Evolutionary conservation across 371 early-diverging fungal genomes (phyloP), one percentile per base, ranked within the genome.

Genomic region (Lichtheimia ornata): DNA sequence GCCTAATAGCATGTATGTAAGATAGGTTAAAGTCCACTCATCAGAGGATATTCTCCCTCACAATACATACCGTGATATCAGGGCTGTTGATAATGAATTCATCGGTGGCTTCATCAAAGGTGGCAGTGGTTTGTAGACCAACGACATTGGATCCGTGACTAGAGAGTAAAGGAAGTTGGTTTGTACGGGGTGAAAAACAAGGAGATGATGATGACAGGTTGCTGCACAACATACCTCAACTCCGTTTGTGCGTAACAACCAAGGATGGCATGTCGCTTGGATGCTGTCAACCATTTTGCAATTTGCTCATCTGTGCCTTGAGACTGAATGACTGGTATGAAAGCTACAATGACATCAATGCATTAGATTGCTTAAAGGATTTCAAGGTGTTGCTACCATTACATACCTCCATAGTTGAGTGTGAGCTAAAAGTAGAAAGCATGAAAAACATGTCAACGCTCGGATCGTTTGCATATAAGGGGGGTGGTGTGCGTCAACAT

Each of bases 181-280:
- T 47, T n/a, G 24, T 5, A 15, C 13, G 27, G 42, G 22, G 20
- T 50, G 12, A 49, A 43, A n/a, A 28, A 20, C 1, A 25, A 17
- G 63, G 25, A 52, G 35, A 11, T 11, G 11, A 35, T 35, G 11
- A 35, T 35, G 35, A 35, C 35, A 35, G 9, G 35, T 35, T 35
- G 11, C 6, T 24, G 27, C 27, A 52, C 27, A 14, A 44, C 66
- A 54, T 85, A 89, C 56, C 88, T 88, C 22, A 90, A 69, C 68
- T 93, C 93, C 0, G 92, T 94, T 66, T 91, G 91, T n/a, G 93
- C 92, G 63, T 91, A 93, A 71, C 92, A 93, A 12, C 92, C 92
- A 58, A 93, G 84, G 63, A 92, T 89, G 56, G 88, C 84, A 70
- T 87, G 90, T 59, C 81, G 78, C 50, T 82, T 80, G 28, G 91